Evolutionary conservation across 805 yeast species (phyloP).

Genomic region (Wickerhamomyces alni): DNA sequence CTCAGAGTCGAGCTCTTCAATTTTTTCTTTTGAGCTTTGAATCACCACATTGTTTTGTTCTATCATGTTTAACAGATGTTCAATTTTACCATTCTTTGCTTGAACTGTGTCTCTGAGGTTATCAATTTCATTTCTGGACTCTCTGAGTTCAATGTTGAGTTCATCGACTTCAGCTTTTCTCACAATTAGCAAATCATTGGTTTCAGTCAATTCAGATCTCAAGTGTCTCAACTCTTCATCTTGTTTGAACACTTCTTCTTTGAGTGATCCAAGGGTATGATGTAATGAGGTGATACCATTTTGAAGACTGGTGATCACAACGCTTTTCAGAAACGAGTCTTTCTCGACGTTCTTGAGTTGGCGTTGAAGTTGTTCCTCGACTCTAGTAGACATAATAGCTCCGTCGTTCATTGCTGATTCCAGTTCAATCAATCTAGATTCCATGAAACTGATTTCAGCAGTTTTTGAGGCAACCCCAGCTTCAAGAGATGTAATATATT

Average conservation of each 20-base stretch:
- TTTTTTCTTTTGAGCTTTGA: constrained; percentile 14
- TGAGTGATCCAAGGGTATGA: background rate
- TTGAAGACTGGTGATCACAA: constrained; percentile 8
- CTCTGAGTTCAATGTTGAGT: constrained; percentile 14
- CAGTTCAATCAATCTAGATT: background rate
- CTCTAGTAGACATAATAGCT: no score
- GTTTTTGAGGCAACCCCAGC: background rate
- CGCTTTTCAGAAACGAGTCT: constrained; percentile 7
- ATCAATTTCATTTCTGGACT: constrained; percentile 5
- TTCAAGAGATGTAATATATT: background rate
- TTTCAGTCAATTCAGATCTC: constrained; percentile 1
- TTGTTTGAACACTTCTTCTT: background rate
- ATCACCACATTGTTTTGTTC: constrained; percentile 10
- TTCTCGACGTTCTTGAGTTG: background rate
- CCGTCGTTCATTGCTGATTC: no score
- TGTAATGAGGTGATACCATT: constrained; percentile 10
- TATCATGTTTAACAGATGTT: constrained; percentile 5
- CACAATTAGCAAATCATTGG: constrained; percentile 14
- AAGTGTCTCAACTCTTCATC: background rate
- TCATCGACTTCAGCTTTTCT: constrained; percentile 25
- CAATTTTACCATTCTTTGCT: constrained; percentile 6
- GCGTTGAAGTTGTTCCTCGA: background rate
- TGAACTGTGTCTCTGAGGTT: no score
- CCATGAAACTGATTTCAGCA: constrained; percentile 9
- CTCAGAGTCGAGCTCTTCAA: constrained; percentile 25